A percentile compares a stretch with the other conserved stretches of the same genome.
phyloP scores from a whole-genome alignment of 345 rosid genomes.

The Eucalyptus marginata region DNA sequence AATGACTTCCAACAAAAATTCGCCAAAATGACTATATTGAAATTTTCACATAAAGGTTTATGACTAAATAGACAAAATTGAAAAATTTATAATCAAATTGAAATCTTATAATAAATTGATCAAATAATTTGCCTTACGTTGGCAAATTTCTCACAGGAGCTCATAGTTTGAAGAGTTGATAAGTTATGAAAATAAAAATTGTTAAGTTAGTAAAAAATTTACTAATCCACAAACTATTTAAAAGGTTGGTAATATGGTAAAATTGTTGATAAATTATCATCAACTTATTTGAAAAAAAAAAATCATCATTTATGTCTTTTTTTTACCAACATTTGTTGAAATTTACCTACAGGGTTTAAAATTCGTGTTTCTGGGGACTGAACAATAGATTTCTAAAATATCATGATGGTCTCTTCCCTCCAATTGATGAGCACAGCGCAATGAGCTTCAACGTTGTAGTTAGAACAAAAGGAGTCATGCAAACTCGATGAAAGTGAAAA shows the following conservation, averaged over 20 bases:
- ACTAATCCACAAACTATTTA: neutral
- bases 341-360: neutral
- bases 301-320: neutral
- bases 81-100: neutral
- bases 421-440: neutral
- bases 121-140: neutral
- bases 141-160: neutral
- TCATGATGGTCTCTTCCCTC: neutral
- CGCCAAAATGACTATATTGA: rapidly evolving
- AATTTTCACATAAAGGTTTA: neutral
- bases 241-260: neutral
- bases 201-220: neutral
- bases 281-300: neutral
- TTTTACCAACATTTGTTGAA: neutral
- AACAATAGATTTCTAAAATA: neutral
- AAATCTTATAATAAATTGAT: neutral
- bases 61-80: neutral
- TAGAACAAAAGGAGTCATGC: neutral
- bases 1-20: neutral
- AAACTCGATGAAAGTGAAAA: neutral
- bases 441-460: neutral
- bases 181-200: neutral
- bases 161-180: neutral
- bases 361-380: neutral
- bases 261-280: neutral